Conservation (phyloP, 2,329 filamentous ascomycete genomes). For the Plectosphaerella cucumerina region DNA sequence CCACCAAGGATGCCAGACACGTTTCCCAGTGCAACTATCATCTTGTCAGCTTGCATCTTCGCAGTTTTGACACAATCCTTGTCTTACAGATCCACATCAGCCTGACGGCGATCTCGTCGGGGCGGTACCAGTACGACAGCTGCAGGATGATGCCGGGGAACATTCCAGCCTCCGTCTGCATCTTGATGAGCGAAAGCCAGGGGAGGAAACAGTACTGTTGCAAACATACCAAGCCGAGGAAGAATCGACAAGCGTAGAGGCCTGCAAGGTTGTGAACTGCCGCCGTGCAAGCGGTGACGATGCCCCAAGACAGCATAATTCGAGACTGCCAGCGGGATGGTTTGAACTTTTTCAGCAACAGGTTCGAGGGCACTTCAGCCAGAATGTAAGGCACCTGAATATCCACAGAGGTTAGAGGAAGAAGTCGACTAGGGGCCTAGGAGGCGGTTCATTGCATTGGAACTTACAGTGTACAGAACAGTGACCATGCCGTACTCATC, state of each 20-base stretch:
- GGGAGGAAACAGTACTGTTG: slow-evolving; percentile 19
- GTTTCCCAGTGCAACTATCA: slow-evolving; percentile 33
- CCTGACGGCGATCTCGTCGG: slow-evolving; percentile 40
- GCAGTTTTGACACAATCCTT: slow-evolving; percentile 1
- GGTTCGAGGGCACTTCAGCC: slow-evolving; percentile 33
- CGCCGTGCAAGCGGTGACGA: slow-evolving; percentile 26
- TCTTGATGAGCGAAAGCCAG: background rate
- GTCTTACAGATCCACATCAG: slow-evolving; percentile 39
- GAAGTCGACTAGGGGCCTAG: too few species aligned
- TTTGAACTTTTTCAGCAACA: slow-evolving; percentile 31
- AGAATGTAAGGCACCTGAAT: slow-evolving; percentile 31
- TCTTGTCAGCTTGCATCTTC: background rate
- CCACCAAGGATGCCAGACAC: slow-evolving; percentile 35
- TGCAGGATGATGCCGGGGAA: slow-evolving; percentile 38
- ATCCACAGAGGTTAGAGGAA: background rate
- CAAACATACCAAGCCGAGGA: slow-evolving; percentile 30
- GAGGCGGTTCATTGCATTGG: too few species aligned
- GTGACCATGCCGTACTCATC: slow-evolving; percentile 35
- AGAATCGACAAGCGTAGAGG: slow-evolving; percentile 30
- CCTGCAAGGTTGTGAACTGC: slow-evolving; percentile 31
- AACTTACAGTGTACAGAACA: slow-evolving; percentile 32
- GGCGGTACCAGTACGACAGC: slow-evolving; percentile 43
- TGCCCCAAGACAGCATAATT: slow-evolving; percentile 36
- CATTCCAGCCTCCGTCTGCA: slow-evolving; percentile 32
- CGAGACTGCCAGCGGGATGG: slow-evolving; percentile 35